Evolutionary conservation across 345 rosid species (phyloP).

Genomic region (Adansonia digitata): DNA sequence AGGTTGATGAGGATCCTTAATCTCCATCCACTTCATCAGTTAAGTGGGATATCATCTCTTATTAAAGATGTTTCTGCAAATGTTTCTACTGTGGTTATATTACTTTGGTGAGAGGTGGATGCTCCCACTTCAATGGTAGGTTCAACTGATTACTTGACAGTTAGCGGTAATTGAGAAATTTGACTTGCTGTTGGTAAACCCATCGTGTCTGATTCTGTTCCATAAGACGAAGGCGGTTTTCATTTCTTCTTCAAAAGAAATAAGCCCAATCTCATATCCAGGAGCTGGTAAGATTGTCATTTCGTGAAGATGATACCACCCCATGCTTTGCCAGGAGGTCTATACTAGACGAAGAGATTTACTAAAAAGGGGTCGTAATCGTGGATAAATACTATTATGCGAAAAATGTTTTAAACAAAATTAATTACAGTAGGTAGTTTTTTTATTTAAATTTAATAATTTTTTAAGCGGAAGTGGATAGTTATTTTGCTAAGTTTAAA

Average conservation of each 20-base stretch:
- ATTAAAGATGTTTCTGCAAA: background rate
- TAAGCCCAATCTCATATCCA: background rate
- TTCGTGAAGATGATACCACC: background rate
- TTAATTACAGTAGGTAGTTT: too few relatives aligned
- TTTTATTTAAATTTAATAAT: too few relatives aligned
- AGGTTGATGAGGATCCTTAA: background rate
- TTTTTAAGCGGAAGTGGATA: too few relatives aligned
- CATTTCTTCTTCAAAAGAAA: constrained; percentile 2
- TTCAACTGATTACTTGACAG: background rate
- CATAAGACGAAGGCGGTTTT: background rate
- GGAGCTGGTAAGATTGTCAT: background rate
- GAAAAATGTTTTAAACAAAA: too few relatives aligned
- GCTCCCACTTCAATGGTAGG: background rate
- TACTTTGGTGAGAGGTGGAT: background rate
- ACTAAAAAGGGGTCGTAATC: too few relatives aligned
- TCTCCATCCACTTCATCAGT: background rate
- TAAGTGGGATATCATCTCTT: background rate
- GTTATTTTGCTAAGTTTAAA: too few relatives aligned
- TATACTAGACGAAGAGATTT: background rate
- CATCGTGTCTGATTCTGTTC: background rate
- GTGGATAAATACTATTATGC: too few relatives aligned
- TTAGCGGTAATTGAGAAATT: background rate
- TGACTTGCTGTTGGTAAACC: background rate
- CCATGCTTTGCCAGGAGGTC: background rate
- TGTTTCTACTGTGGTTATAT: background rate